Evolutionary conservation across 1,139 yeast genomes (phyloP).

Genomic region (Kurtzmaniella quercitrusa): DNA sequence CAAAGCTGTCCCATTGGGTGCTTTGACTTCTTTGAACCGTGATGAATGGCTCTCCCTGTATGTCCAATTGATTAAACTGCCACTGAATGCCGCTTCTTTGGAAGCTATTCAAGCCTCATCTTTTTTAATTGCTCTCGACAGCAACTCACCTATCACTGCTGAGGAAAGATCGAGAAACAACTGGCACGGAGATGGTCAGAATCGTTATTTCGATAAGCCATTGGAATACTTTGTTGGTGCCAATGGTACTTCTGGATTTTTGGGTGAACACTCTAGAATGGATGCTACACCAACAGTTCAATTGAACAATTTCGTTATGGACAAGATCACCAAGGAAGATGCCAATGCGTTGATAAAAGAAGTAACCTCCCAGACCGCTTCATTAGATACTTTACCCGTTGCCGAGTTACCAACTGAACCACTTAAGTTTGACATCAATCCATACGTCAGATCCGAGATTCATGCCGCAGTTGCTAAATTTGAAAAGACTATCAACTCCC

Average conservation of each 20-base stretch:
- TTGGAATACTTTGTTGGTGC: conserved; percentile 77
- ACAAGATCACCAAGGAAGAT: conserved; percentile 48
- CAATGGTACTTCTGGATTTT: conserved; percentile 86
- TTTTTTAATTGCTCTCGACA: conserved; percentile 78
- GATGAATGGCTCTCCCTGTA: conserved; percentile 74
- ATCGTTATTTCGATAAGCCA: conserved; percentile 92
- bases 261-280: conserved; percentile 97
- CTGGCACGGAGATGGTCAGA: conserved; percentile 95
- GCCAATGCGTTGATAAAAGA: conserved; percentile 30
- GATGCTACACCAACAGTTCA: conserved; percentile 96
- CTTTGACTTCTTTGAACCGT: conserved; percentile 80
- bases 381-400: conserved; percentile 15
- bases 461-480: conserved; percentile 54
- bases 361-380: conserved; percentile 19
- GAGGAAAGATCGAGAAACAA: conserved; percentile 82
- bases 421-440: conserved; percentile 46
- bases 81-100: conserved; percentile 55
- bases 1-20: conserved; percentile 60
- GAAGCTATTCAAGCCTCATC: conserved; percentile 74
- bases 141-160: conserved; percentile 66
- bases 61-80: conserved; percentile 51
- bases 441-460: conserved; percentile 51
- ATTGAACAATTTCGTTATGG: conserved; percentile 72
- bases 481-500: conserved; percentile 46
- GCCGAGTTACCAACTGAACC: conserved; percentile 19